phyloP scores from a whole-genome alignment of 208 protist genomes.

The Trypanosoma mega region DNA sequence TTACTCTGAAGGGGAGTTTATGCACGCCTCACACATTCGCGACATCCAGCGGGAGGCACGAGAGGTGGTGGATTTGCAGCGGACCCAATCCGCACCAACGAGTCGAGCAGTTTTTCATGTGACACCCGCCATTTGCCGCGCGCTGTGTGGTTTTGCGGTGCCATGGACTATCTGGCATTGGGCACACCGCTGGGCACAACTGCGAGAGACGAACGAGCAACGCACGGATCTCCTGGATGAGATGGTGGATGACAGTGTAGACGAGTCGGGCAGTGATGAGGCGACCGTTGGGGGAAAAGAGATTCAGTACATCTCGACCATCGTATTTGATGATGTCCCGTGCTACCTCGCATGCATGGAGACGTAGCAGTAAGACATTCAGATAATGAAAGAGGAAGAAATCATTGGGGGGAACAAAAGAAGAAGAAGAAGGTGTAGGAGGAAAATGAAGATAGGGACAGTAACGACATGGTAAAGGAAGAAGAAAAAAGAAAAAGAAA shows the following conservation, averaged over 20 bases:
- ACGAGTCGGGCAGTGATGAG: background rate
- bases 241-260: conserved; percentile 1
- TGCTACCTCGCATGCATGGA: conserved; percentile 21
- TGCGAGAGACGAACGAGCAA: conserved; percentile 26
- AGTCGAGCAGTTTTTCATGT: background rate
- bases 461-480: no score
- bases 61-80: conserved; percentile 43
- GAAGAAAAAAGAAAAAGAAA: conserved; percentile 4
- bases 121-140: conserved; percentile 26
- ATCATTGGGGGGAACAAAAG: background rate
- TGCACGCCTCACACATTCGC: conserved; percentile 38
- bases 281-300: background rate
- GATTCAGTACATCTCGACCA: background rate
- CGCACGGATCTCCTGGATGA: background rate
- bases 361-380: background rate
- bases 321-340: conserved; percentile 25
- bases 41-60: conserved; percentile 49
- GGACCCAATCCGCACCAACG: background rate
- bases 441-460: no score
- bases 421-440: no score
- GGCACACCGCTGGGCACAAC: conserved; percentile 64
- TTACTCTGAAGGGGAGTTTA: conserved; percentile 31
- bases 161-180: conserved; percentile 90
- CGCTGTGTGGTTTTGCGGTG: conserved; percentile 44
- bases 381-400: background rate